Evolutionary conservation across 306 rosid species (phyloP).

Genomic region (Glycine latifolia): DNA sequence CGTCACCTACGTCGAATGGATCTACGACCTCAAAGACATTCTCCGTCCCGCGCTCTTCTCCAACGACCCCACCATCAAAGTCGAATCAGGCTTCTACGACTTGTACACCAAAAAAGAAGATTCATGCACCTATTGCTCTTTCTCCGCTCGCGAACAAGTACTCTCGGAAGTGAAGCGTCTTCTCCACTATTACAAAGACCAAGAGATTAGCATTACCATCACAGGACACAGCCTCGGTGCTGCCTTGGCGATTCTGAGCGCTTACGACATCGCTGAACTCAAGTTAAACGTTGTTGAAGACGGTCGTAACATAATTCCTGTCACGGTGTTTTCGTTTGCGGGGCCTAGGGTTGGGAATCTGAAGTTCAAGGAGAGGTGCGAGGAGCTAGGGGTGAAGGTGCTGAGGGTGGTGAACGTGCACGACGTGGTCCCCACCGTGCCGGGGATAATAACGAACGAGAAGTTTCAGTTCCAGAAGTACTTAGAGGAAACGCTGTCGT

Average conservation of each 20-base stretch:
- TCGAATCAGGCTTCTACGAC: constrained; percentile 72
- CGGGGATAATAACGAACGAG: constrained; percentile 72
- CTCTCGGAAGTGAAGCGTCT: constrained; percentile 65
- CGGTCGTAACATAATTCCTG: constrained; percentile 23
- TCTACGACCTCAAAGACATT: constrained; percentile 67
- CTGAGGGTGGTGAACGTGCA: constrained; percentile 67
- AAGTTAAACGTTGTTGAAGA: constrained; percentile 42
- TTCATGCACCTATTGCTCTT: constrained; percentile 57
- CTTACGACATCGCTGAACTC: constrained; percentile 73
- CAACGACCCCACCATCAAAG: constrained; percentile 54
- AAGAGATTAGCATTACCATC: constrained; percentile 66
- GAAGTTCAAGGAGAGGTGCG: constrained; percentile 68
- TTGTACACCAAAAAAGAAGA: constrained; percentile 70
- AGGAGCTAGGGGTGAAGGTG: constrained; percentile 73
- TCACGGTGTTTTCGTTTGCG: constrained; percentile 67
- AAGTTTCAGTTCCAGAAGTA: constrained; percentile 66
- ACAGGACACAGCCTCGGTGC: constrained; percentile 82
- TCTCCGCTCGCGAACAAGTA: constrained; percentile 73
- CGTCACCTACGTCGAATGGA: constrained; percentile 78
- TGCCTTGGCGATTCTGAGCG: constrained; percentile 60
- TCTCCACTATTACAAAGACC: constrained; percentile 54
- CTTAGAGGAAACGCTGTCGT: constrained; percentile 59
- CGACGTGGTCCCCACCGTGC: constrained; percentile 69
- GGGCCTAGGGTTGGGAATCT: constrained; percentile 82
- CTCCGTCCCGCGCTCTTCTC: constrained; percentile 49